A percentile compares a stretch with the other conserved stretches of the same genome.
These are phyloP conservation scores for Lactarius hatsudake DNA, from an alignment of 768 basidiomycete species.

Conservation along the genomic window DNA sequence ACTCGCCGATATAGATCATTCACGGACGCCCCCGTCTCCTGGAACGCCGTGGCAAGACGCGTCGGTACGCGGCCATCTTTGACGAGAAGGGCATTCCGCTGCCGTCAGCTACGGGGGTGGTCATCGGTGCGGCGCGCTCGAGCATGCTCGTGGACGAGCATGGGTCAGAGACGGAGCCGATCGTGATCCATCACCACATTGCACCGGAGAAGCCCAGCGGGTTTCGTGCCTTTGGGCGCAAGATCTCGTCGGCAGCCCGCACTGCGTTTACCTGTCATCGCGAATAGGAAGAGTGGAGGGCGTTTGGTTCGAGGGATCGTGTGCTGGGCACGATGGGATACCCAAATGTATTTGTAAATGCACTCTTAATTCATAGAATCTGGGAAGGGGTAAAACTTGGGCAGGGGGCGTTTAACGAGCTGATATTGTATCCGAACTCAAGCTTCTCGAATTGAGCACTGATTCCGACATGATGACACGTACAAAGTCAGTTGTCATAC, in stretches of 20 bases:
- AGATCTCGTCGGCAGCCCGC: conserved; percentile 21
- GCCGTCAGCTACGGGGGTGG: conserved; percentile 22
- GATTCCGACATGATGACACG: neutral
- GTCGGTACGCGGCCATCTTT: conserved; percentile 25
- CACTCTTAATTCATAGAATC: conserved; percentile 14
- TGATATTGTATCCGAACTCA: neutral
- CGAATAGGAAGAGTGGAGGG: conserved; percentile 8
- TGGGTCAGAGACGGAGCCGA: conserved; percentile 14
- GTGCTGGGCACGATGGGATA: conserved; percentile 1
- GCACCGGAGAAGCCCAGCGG: conserved; percentile 13
- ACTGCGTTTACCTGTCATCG: conserved; percentile 20
- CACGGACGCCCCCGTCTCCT: conserved; percentile 12
- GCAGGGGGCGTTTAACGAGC: neutral
- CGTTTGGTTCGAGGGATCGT: conserved; percentile 18
- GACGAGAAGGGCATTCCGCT: conserved; percentile 24
- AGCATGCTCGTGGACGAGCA: conserved; percentile 16
- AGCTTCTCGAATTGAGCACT: conserved; percentile 7
- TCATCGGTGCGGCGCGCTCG: conserved; percentile 18
- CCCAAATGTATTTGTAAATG: conserved; percentile 19
- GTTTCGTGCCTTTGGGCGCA: conserved; percentile 18
- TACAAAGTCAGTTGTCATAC: conserved; percentile 41
- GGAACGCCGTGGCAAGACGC: conserved; percentile 25
- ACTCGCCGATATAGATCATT: conserved; percentile 15
- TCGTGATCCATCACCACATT: conserved; percentile 9
- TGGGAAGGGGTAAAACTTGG: conserved; percentile 2